A percentile compares a stretch with the other conserved stretches of the same genome.
Evolutionary conservation across 208 protist genomes (phyloP).

Genomic region (Herpetomonas tarakana): DNA sequence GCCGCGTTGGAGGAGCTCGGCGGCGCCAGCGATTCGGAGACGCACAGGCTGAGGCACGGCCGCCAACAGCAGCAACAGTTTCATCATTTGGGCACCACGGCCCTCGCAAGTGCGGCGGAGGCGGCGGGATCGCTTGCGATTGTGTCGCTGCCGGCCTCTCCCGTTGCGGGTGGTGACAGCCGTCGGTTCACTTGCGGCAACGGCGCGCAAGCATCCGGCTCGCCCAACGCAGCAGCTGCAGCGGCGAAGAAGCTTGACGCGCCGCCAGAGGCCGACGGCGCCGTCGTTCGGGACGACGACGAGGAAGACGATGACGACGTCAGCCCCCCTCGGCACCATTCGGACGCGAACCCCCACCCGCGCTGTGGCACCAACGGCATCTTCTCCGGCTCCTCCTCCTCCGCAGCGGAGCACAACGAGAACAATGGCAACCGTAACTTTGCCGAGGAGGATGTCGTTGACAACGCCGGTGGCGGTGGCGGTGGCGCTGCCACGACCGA

Average conservation of each 20-base stretch:
- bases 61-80: too few relatives aligned
- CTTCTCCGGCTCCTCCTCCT: background rate
- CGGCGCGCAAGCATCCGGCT: background rate
- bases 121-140: background rate
- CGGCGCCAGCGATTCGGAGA: background rate
- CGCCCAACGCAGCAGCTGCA: background rate
- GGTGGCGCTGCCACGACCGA: background rate
- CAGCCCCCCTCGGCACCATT: constrained; percentile 6
- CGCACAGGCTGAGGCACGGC: background rate
- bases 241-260: constrained; percentile 1
- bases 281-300: constrained; percentile 2
- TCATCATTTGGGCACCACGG: too few relatives aligned
- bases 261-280: constrained; percentile 6
- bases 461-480: background rate
- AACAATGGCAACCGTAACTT: constrained; percentile 9
- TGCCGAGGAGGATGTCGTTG: constrained; percentile 1
- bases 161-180: background rate
- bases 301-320: constrained; percentile 19
- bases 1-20: background rate
- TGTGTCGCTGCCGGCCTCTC: background rate
- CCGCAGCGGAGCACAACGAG: constrained; percentile 5
- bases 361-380: background rate
- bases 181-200: too few relatives aligned
- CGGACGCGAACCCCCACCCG: background rate
- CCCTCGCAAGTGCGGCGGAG: too few relatives aligned